Percentiles rank a stretch among this genome's conserved stretches.
Conservation (phyloP, 805 yeast species). For the Candida suzukii region DNA sequence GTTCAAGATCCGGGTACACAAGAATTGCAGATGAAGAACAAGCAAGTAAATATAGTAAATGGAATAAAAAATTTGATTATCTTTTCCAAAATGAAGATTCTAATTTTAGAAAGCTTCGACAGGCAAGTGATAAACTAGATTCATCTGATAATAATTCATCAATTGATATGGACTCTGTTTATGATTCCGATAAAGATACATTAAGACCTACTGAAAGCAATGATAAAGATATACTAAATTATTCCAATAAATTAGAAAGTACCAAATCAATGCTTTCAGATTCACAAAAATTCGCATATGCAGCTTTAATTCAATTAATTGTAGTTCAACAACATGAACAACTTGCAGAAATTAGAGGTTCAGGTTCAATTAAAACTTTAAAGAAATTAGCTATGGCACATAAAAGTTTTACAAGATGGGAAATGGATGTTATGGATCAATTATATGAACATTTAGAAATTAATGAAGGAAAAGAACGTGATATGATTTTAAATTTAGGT, state of each 20-base stretch:
- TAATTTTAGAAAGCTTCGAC: constrained; percentile 23
- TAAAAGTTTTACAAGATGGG: constrained; percentile 80
- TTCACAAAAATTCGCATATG: constrained; percentile 84
- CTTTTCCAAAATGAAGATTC: constrained; percentile 32
- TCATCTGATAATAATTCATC: not conserved
- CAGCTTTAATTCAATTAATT: constrained; percentile 72
- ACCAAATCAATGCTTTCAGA: constrained; percentile 80
- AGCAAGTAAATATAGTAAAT: constrained; percentile 55
- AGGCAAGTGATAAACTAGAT: constrained; percentile 7
- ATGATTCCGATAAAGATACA: not conserved
- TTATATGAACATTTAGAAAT: constrained; percentile 80
- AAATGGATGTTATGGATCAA: constrained; percentile 59
- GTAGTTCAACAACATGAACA: constrained; percentile 76
- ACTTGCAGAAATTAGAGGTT: constrained; percentile 53
- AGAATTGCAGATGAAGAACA: constrained; percentile 85
- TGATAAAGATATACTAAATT: constrained; percentile 24
- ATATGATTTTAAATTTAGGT: constrained; percentile 82
- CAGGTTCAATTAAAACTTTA: constrained; percentile 46
- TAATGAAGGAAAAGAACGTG: constrained; percentile 56
- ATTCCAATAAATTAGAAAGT: constrained; percentile 65
- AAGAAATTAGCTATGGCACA: constrained; percentile 60
- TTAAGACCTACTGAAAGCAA: constrained; percentile 11
- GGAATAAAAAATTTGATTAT: constrained; percentile 47
- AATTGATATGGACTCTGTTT: too few species aligned
- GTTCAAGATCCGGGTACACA: constrained; percentile 69